Evolutionary conservation across 192 early-diverging fungal genomes (phyloP).

Genomic region (Backusella circina): DNA sequence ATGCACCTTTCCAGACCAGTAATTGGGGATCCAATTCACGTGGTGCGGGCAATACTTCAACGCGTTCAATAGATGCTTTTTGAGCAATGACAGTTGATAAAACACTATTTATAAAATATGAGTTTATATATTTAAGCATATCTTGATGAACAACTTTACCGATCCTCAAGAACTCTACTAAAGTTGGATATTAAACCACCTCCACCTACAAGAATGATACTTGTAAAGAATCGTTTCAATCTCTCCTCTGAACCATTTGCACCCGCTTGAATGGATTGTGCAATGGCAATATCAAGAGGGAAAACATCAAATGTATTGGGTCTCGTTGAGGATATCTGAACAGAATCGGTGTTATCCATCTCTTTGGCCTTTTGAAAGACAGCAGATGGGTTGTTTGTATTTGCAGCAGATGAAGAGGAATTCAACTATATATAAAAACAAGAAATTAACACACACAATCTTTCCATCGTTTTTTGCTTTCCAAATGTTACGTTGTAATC

Average conservation of each 20-base stretch:
- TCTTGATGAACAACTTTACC: no score
- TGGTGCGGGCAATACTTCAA: conserved; percentile 72
- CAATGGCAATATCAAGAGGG: conserved; percentile 67
- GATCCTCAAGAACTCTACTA: conserved; percentile 56
- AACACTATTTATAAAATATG: conserved; percentile 4
- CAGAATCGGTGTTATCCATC: not conserved
- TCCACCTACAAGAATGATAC: conserved; percentile 84
- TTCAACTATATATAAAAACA: not conserved
- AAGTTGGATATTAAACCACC: conserved; percentile 72
- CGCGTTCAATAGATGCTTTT: conserved; percentile 43
- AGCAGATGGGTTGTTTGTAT: not conserved
- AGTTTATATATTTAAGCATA: not conserved
- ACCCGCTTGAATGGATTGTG: conserved; percentile 60
- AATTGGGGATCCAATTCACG: conserved; percentile 81
- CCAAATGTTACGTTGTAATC: conserved; percentile 18
- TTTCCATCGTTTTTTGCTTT: no score
- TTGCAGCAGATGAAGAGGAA: not conserved
- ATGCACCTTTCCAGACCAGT: conserved; percentile 85
- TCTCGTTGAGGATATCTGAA: conserved; percentile 21
- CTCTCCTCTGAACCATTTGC: conserved; percentile 62
- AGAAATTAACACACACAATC: no score
- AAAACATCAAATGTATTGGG: conserved; percentile 34
- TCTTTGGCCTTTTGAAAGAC: not conserved
- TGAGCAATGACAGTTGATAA: conserved; percentile 36
- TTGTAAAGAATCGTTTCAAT: conserved; percentile 66